These are phyloP conservation scores for Collybia sordida DNA, from an alignment of 768 basidiomycete genomes.

Conservation along the genomic window DNA sequence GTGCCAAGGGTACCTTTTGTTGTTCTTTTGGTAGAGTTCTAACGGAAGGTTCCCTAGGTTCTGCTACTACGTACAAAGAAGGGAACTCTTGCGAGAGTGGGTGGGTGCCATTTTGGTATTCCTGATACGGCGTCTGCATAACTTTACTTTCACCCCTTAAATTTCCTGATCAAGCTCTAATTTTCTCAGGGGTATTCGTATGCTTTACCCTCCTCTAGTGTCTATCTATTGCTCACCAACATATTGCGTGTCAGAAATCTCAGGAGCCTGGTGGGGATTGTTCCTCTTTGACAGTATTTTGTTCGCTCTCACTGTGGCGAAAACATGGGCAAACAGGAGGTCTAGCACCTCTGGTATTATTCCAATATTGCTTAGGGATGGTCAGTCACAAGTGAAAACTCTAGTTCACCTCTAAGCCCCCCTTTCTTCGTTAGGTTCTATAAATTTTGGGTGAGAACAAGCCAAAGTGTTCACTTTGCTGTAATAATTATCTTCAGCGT, in stretches of 20 bases:
- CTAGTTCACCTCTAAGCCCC: background rate
- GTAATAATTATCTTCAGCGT: constrained; percentile 25
- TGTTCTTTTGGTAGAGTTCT: too few relatives aligned
- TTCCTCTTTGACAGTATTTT: background rate
- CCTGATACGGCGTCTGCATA: background rate
- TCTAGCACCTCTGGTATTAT: background rate
- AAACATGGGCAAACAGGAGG: background rate
- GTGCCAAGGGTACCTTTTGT: too few relatives aligned
- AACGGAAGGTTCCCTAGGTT: too few relatives aligned
- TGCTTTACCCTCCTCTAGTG: background rate
- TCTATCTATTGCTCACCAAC: too few relatives aligned
- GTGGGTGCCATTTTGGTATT: constrained; percentile 14
- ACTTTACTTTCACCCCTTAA: constrained; percentile 1
- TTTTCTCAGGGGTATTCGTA: background rate
- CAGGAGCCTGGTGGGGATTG: background rate
- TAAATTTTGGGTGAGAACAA: background rate
- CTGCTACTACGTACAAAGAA: background rate
- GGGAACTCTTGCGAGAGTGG: constrained; percentile 13
- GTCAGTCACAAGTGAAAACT: background rate
- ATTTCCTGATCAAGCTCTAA: background rate
- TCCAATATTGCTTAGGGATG: background rate
- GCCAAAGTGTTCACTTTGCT: background rate
- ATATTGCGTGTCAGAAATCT: background rate
- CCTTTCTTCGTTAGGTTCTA: background rate
- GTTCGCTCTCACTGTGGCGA: background rate